Base-by-base conservation (phyloP, 2,329 filamentous ascomycete genomes). In the Neodidymelliopsis sp. region DNA sequence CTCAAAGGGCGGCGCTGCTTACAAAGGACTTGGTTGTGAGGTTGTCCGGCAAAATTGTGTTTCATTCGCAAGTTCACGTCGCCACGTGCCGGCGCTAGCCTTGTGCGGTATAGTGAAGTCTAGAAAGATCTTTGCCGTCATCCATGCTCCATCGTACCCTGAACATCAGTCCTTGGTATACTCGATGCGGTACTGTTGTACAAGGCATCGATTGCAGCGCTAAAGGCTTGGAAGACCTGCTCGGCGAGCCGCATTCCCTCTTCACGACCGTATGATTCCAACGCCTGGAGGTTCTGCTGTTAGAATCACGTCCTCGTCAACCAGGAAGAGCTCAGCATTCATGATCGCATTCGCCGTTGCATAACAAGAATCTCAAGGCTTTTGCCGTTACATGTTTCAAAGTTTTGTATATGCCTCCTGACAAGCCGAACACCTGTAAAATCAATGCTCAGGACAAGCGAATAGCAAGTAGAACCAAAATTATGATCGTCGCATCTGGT, bases 151-250 rank as follows among this genome's bases (percentile, higher is more conserved):
- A 41, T 13, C 36, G 30, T 15, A 11, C 40, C 20, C 38, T 28
- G 23, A 41, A 36, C 38, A 36, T 35, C 40, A 29, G 33, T 30
- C 34, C 58, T 61, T 59, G 54, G 56, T 59, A 52, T 56, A 53
- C 58, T 42, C 11, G 19, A 51, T 60, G 22, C 19, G 57, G 57
- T 42, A 60, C 20, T 51, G 28, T 22, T 36, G 13, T 20, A 28
- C 15, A 6, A 39, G 31, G 38, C 22, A 54, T 62, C 31, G 59
- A 62, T 60, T 33, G 19, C 37, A 49, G 59, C 59, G 23, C 59
- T 62, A 62, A 44, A 58, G 59, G 55, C 59, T 62, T 62, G 59
- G 59, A 59, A 40, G 31, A 31, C 30, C 40, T 37, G 25, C 27
- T 52, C 25, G 42, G 37, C 42, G 15, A 29, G 19, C 11, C 15